Base-by-base conservation (phyloP, 805 yeast genomes). In the Saturnispora quitensis region DNA sequence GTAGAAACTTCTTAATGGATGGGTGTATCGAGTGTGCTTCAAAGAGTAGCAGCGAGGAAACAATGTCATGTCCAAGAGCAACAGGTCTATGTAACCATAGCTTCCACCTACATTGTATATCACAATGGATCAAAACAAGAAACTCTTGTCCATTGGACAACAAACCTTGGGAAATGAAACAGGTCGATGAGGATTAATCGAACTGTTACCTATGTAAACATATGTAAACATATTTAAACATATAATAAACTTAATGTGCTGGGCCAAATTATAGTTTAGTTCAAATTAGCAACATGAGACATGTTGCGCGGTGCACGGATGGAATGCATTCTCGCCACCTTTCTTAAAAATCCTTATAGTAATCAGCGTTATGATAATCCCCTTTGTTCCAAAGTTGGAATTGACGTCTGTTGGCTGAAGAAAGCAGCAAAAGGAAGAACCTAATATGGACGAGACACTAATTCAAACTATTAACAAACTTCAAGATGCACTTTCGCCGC, bases 31-130 rank as follows among this genome's bases (percentile, higher is more conserved):
- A 90, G 67, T 93, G 99, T 66, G 80, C 80, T 66, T 78, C 80
- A 36, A 73, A 72, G 17, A 70, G 81, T 17, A 89, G 84, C 59
- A 38, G 42, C 9, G 42, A 38, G 13, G 58, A 56, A 17, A 56
- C 58, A 31, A 53, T 54, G 40, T 53, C 58, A 17, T 93, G 99
- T 72, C 82, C 86, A 43, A 93, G 97, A 9, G 98, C 97, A 3
- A 89, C 97, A 90, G 99, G 99, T 46, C 78, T 80, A 45, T 93
- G 99, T 71, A 90, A 89, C 53, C 99, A 93, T 66, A 96, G 97
- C n/a, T 93, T 93, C 78, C 99, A 93, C 66, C 74, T 89, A 69
- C 99, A 93, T 71, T 93, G 99, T 69, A 93, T 93, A 59, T 81
- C 89, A 47, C 80, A 96, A 60, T 93, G 99, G 99, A 79, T 91